Percentiles rank a stretch among this genome's conserved stretches.
These are phyloP conservation scores for Trichosporon sp. DNA, from an alignment of 1,284 basidiomycete genomes.

Conservation along the genomic window DNA sequence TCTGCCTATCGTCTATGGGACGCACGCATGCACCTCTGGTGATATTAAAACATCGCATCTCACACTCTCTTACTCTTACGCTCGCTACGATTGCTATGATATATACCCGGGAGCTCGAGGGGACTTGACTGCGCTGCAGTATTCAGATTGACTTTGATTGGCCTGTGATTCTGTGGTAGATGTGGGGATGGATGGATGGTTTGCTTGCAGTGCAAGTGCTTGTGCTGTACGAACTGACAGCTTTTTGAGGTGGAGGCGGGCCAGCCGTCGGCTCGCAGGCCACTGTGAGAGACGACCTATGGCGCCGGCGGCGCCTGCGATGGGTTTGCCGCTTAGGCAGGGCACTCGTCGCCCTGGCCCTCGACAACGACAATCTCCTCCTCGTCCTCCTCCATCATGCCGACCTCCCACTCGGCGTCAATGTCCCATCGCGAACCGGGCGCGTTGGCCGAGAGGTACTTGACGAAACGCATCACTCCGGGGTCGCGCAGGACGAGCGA, in stretches of 20 bases:
- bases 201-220: neutral
- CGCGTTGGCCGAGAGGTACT: conserved; percentile 85
- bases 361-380: conserved; percentile 37
- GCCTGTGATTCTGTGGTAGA: neutral
- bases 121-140: conserved; percentile 4
- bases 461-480: conserved; percentile 89
- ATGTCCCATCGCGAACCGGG: conserved; percentile 88
- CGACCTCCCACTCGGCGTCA: conserved; percentile 82
- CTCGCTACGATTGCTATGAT: conserved; percentile 10
- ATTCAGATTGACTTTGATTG: neutral
- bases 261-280: neutral
- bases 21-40: neutral
- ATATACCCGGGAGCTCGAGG: conserved; percentile 3
- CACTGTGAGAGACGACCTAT: neutral
- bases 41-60: conserved; percentile 9
- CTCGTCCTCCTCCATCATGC: conserved; percentile 58
- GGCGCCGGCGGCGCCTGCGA: neutral
- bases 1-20: neutral
- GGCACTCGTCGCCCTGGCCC: conserved; percentile 36
- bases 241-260: neutral
- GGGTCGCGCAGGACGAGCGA: conserved; percentile 89
- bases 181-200: neutral
- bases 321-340: conserved; percentile 3
- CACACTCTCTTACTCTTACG: neutral
- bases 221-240: conserved; percentile 11